Evolutionary conservation across 805 yeast species (phyloP).

Genomic region (Candida tibetensis): DNA sequence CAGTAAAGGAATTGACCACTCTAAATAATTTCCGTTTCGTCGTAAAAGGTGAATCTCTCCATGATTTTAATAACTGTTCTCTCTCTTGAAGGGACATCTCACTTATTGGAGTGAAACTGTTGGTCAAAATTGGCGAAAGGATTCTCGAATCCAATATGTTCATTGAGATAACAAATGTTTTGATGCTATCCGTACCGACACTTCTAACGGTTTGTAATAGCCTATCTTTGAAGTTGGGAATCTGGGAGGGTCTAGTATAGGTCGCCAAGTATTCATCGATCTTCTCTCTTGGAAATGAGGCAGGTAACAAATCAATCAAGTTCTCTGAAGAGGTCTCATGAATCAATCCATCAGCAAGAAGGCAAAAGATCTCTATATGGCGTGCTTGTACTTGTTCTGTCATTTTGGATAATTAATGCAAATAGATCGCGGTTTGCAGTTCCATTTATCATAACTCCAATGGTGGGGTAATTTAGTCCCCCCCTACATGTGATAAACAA

Average conservation of each 20-base stretch:
- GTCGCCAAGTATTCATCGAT: conserved; percentile 27
- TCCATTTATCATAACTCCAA: too few species aligned
- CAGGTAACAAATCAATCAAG: conserved; percentile 22
- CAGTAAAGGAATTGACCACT: conserved; percentile 24
- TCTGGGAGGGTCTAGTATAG: conserved; percentile 26
- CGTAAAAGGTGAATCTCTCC: conserved; percentile 41
- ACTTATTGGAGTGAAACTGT: conserved; percentile 27
- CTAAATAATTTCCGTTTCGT: conserved; percentile 33
- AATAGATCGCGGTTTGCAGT: too few species aligned
- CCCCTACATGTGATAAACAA: too few species aligned
- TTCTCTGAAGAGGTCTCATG: conserved; percentile 29
- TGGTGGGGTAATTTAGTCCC: too few species aligned
- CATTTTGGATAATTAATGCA: too few species aligned
- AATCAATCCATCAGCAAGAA: conserved; percentile 35
- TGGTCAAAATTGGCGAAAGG: conserved; percentile 30
- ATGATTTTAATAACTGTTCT: conserved; percentile 28
- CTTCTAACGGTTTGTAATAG: conserved; percentile 13
- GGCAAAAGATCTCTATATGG: conserved; percentile 25
- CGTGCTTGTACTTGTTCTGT: too few species aligned
- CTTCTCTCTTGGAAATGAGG: conserved; percentile 23
- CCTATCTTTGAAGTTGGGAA: conserved; percentile 24
- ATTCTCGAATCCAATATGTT: conserved; percentile 27
- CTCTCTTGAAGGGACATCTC: conserved; percentile 38
- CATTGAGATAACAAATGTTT: conserved; percentile 23
- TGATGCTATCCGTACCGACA: conserved; percentile 16